These are phyloP conservation scores for Botrytis sinoallii DNA, from an alignment of 2,329 filamentous ascomycete species.

Conservation along the genomic window DNA sequence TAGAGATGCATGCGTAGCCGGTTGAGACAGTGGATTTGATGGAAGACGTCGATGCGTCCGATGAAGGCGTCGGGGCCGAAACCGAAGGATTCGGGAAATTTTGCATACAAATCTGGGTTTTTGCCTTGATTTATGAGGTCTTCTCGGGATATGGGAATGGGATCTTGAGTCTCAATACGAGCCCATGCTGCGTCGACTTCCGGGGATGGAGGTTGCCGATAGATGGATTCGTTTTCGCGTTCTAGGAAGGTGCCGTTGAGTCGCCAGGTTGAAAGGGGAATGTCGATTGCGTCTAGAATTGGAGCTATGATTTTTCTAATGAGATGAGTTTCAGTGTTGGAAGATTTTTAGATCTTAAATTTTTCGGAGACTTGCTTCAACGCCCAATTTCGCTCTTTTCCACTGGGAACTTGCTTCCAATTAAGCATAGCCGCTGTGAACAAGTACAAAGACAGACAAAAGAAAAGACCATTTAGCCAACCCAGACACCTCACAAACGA, in stretches of 20 bases:
- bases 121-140: not conserved
- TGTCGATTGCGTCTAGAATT: not conserved
- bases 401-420: not conserved
- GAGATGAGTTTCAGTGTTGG: not conserved
- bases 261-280: not conserved
- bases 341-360: not conserved
- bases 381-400: not conserved
- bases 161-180: not conserved
- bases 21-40: not conserved
- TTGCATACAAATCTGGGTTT: not conserved
- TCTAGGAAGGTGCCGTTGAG: not conserved
- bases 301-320: not conserved
- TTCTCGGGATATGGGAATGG: not conserved
- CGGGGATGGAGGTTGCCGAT: not conserved
- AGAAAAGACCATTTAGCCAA: not conserved
- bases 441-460: not conserved
- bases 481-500: not conserved
- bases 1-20: not conserved
- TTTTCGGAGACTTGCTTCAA: not conserved
- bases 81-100: not conserved
- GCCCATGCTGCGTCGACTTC: conserved; percentile 4
- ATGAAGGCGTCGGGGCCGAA: not conserved
- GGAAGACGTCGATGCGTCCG: not conserved
- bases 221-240: not conserved
- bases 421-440: not conserved